Conservation (phyloP, 805 yeast species). For the Candida koratica region DNA sequence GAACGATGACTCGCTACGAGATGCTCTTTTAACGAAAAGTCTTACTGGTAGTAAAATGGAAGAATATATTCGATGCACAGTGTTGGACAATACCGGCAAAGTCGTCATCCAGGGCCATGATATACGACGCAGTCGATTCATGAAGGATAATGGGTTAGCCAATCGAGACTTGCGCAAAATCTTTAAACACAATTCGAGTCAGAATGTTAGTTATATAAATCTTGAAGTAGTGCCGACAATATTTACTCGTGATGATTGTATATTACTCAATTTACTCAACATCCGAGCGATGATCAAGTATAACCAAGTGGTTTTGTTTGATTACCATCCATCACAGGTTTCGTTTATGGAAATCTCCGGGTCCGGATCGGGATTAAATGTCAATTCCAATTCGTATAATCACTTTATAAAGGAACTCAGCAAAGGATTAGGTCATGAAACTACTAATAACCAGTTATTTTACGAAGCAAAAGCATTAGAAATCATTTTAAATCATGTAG, state of each 20-base stretch:
- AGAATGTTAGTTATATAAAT: slow-evolving; percentile 19
- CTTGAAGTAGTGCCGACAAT: slow-evolving; percentile 57
- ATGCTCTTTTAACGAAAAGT: slow-evolving; percentile 21
- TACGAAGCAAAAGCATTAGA: slow-evolving; percentile 92
- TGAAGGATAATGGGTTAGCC: slow-evolving; percentile 43
- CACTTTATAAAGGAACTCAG: slow-evolving; percentile 43
- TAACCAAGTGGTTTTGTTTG: slow-evolving; percentile 50
- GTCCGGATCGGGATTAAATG: slow-evolving; percentile 38
- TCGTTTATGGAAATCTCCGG: slow-evolving; percentile 7
- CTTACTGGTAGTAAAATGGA: slow-evolving; percentile 18
- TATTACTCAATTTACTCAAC: slow-evolving; percentile 46
- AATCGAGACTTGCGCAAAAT: slow-evolving; percentile 60
- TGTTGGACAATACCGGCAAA: slow-evolving; percentile 45
- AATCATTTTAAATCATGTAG: slow-evolving; percentile 75
- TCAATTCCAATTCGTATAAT: slow-evolving; percentile 38
- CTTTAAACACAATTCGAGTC: slow-evolving; percentile 27
- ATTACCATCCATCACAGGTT: slow-evolving; percentile 18
- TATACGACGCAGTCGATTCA: slow-evolving; percentile 38
- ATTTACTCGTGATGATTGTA: slow-evolving; percentile 44
- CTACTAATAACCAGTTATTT: slow-evolving; percentile 42
- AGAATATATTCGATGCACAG: slow-evolving; percentile 44
- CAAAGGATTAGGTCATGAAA: slow-evolving; percentile 32
- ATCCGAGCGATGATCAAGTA: slow-evolving; percentile 50
- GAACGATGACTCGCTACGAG: slow-evolving; percentile 11
- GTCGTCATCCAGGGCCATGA: slow-evolving; percentile 45